Evolutionary conservation across 2,329 filamentous ascomycete species (phyloP).

Genomic region (Ophiostoma sp.): DNA sequence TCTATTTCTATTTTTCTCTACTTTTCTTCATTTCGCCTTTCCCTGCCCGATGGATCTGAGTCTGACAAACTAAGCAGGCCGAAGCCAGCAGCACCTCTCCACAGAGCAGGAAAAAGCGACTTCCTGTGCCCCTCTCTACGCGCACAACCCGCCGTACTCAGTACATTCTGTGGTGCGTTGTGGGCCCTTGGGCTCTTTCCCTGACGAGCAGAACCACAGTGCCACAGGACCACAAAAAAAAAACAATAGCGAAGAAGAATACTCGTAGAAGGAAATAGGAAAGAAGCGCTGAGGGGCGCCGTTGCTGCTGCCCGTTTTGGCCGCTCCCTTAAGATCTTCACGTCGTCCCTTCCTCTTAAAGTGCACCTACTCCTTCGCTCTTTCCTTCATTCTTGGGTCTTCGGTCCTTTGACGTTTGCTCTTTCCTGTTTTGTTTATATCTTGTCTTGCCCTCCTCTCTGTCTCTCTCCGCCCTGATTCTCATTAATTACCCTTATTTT

Average conservation of each 20-base stretch:
- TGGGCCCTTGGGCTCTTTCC: not conserved
- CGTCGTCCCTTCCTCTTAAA: not conserved
- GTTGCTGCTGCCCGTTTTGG: not conserved
- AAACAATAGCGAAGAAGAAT: not conserved
- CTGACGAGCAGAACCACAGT: too few relatives aligned
- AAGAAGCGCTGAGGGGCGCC: not conserved
- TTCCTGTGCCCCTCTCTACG: not conserved
- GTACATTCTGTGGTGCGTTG: not conserved
- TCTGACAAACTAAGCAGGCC: not conserved
- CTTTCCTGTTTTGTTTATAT: slow-evolving; percentile 11
- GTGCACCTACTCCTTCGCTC: not conserved
- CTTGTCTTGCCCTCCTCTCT: not conserved
- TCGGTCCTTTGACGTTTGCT: not conserved
- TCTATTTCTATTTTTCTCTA: not conserved
- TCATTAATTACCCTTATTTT: not conserved
- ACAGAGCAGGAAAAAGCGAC: not conserved
- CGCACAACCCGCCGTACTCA: not conserved
- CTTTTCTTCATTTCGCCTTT: not conserved
- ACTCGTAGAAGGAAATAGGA: not conserved
- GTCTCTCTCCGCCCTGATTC: not conserved
- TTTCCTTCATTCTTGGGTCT: not conserved
- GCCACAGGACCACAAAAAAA: not conserved
- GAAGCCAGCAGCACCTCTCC: not conserved
- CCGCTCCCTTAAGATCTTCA: not conserved
- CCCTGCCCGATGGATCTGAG: not conserved